Evolutionary conservation across 1,284 basidiomycete genomes (phyloP).

Genomic region (Schizophyllum amplum): DNA sequence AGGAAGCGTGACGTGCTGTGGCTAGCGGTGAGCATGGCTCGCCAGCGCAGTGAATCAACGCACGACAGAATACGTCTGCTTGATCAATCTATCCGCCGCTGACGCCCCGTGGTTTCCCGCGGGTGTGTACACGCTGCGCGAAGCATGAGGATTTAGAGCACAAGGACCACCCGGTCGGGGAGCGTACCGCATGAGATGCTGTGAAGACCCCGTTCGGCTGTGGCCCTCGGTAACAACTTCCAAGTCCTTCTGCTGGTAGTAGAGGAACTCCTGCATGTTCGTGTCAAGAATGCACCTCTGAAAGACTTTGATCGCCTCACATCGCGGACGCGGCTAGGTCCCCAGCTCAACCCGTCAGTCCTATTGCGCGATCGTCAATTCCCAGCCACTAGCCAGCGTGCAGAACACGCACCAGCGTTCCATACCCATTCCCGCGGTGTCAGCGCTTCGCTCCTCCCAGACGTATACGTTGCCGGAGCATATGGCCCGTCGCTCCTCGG

Average conservation of each 20-base stretch:
- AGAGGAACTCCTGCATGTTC: constrained; percentile 59
- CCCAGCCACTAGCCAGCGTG: not conserved
- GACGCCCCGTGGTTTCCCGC: not conserved
- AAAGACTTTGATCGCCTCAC: constrained; percentile 26
- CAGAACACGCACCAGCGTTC: constrained; percentile 56
- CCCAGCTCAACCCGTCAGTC: constrained; percentile 80
- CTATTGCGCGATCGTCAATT: constrained; percentile 26
- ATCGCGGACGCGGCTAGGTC: constrained; percentile 68
- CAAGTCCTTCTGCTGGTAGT: constrained; percentile 74
- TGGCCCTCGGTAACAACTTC: constrained; percentile 47
- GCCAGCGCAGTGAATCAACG: not conserved
- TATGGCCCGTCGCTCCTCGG: constrained; percentile 40
- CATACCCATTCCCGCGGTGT: constrained; percentile 73
- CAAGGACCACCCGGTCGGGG: not conserved
- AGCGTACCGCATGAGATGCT: not conserved
- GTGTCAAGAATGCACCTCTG: constrained; percentile 5
- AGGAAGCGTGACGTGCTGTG: constrained; percentile 52
- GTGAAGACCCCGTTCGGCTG: not conserved
- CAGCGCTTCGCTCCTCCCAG: constrained; percentile 76
- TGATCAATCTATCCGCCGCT: constrained; percentile 46
- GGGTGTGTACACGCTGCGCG: not conserved
- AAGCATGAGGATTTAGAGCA: not conserved
- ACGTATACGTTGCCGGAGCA: constrained; percentile 65
- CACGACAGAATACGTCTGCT: constrained; percentile 73
- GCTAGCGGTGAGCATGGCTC: not conserved